Conservation (phyloP, 306 rosid genomes). For the Trifolium repens region DNA sequence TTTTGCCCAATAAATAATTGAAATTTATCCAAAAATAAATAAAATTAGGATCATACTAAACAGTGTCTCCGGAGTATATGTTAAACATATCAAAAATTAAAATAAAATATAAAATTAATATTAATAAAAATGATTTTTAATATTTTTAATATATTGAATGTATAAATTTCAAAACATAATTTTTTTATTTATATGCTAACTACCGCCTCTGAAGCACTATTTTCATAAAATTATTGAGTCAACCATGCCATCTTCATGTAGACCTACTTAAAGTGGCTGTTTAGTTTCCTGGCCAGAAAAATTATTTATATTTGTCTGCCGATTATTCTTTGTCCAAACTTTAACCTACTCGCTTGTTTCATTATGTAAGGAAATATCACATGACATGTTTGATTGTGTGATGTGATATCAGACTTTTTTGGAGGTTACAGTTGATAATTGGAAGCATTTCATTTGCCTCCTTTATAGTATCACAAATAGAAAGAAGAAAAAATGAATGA, state of each 20-base stretch:
- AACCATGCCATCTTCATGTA: neutral
- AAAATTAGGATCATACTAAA: no score
- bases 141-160: no score
- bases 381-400: neutral
- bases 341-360: constrained; percentile 27
- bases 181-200: no score
- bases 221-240: neutral
- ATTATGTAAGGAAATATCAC: constrained; percentile 9
- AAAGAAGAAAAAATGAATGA: neutral
- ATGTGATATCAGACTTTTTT: neutral
- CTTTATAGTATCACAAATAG: neutral
- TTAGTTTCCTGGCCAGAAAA: constrained; percentile 2
- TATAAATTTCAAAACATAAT: no score
- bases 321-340: constrained; percentile 7
- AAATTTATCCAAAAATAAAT: neutral
- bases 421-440: neutral
- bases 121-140: no score
- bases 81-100: no score
- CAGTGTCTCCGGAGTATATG: no score
- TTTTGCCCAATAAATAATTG: constrained; percentile 27
- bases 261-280: neutral
- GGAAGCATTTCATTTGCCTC: neutral
- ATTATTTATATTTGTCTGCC: neutral
- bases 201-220: no score
- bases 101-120: no score